Conservation (phyloP, 2,329 filamentous ascomycete genomes). For the Cryphonectria nitschkei region DNA sequence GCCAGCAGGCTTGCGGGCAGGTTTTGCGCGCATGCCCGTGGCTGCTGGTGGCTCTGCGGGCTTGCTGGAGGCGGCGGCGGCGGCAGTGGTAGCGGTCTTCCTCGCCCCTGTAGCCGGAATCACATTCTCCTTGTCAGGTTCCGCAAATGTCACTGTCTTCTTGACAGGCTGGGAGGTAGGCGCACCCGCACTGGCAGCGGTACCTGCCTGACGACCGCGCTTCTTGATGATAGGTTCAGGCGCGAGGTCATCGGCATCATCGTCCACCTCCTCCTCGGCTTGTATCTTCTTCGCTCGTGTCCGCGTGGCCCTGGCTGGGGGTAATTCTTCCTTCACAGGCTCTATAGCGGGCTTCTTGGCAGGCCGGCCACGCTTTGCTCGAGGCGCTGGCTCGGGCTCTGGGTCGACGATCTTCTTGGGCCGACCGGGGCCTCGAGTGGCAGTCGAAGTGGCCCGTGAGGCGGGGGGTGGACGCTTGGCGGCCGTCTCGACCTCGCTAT, state of each 20-base stretch:
- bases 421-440: conserved; percentile 51
- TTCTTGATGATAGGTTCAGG: conserved; percentile 43
- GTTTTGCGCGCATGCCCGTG: conserved; percentile 48
- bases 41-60: conserved; percentile 35
- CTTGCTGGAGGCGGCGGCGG: conserved; percentile 39
- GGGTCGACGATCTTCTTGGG: conserved; percentile 44
- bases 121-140: conserved; percentile 68
- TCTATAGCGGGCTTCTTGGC: conserved; percentile 38
- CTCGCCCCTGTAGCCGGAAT: conserved; percentile 41
- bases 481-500: conserved; percentile 45
- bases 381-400: conserved; percentile 27
- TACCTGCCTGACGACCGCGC: conserved; percentile 40
- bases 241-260: conserved; percentile 35
- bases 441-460: conserved; percentile 40
- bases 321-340: conserved; percentile 33
- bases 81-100: conserved; percentile 41
- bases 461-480: conserved; percentile 34
- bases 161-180: conserved; percentile 51
- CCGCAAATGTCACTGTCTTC: conserved; percentile 67
- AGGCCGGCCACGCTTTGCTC: conserved; percentile 37
- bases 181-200: conserved; percentile 42
- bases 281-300: conserved; percentile 36
- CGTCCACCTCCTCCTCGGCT: conserved; percentile 32
- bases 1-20: conserved; percentile 52
- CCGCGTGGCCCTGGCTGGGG: conserved; percentile 34